Conservation (phyloP, 1,139 yeast genomes). For the Sugiyamaella xylanicola region DNA sequence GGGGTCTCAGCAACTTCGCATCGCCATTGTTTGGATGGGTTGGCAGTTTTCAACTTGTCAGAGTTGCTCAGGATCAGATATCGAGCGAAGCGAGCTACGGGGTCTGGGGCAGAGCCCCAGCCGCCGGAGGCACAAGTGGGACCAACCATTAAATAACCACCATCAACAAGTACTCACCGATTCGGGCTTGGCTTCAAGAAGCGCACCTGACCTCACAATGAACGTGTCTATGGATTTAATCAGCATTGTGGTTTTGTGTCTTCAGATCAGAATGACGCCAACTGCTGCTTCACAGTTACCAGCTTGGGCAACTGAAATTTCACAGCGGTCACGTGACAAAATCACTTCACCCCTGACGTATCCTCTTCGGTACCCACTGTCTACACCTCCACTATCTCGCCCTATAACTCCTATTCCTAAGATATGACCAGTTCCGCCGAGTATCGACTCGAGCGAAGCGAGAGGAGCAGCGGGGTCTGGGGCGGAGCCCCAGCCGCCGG, state of each 20-base stretch:
- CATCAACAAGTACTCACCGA: constrained; percentile 39
- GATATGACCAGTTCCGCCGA: no score
- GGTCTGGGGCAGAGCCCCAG: not conserved
- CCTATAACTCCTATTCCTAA: no score
- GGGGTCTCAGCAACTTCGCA: not conserved
- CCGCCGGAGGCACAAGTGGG: not conserved
- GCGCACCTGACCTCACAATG: constrained; percentile 51
- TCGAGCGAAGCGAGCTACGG: not conserved
- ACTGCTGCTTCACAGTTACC: not conserved
- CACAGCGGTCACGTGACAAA: not conserved
- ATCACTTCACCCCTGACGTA: no score
- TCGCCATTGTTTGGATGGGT: no score
- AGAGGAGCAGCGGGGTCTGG: not conserved
- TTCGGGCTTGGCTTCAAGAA: constrained; percentile 54
- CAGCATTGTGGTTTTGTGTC: constrained; percentile 36
- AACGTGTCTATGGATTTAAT: constrained; percentile 53
- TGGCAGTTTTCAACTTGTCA: not conserved
- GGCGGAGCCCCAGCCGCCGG: not conserved
- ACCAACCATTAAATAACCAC: not conserved
- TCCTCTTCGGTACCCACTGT: no score
- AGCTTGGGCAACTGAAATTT: not conserved
- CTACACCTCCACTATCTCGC: no score
- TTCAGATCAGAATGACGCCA: not conserved
- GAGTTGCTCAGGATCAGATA: not conserved
- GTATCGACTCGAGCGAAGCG: not conserved